Percentiles rank a stretch among this genome's conserved stretches.
Conservation (phyloP, 2,329 filamentous ascomycete species). For the Alternaria brassicicola region DNA sequence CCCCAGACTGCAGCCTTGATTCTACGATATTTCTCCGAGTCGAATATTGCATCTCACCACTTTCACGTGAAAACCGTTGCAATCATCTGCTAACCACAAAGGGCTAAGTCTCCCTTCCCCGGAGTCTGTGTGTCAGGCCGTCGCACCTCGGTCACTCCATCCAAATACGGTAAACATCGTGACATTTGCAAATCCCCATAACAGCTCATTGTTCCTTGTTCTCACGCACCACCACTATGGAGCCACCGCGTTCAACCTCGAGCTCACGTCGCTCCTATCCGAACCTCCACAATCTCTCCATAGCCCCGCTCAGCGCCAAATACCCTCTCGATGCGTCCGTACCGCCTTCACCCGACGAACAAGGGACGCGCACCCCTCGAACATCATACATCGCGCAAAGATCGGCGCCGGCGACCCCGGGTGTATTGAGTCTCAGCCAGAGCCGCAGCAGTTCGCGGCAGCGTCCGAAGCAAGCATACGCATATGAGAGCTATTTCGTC, state of each 20-base stretch:
- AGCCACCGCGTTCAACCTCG: constrained; percentile 31
- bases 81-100: constrained; percentile 28
- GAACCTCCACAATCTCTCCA: constrained; percentile 64
- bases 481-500: constrained; percentile 44
- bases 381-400: constrained; percentile 57
- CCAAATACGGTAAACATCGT: constrained; percentile 10
- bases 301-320: constrained; percentile 64
- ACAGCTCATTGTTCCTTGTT: background rate
- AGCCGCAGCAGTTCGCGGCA: constrained; percentile 46
- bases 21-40: background rate
- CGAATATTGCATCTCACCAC: background rate
- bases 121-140: constrained; percentile 26
- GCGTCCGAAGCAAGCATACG: constrained; percentile 43
- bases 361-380: constrained; percentile 35
- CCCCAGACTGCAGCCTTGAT: background rate
- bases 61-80: constrained; percentile 28
- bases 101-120: constrained; percentile 21
- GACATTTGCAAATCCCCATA: background rate
- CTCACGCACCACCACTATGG: constrained; percentile 24
- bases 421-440: constrained; percentile 53
- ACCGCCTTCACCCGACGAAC: constrained; percentile 43
- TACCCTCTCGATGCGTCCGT: constrained; percentile 57
- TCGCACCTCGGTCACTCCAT: constrained; percentile 39
- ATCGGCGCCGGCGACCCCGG: constrained; percentile 56
- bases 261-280: constrained; percentile 61